phyloP scores from a whole-genome alignment of 2,329 filamentous ascomycete genomes.

The Clarireedia homoeocarpa region DNA sequence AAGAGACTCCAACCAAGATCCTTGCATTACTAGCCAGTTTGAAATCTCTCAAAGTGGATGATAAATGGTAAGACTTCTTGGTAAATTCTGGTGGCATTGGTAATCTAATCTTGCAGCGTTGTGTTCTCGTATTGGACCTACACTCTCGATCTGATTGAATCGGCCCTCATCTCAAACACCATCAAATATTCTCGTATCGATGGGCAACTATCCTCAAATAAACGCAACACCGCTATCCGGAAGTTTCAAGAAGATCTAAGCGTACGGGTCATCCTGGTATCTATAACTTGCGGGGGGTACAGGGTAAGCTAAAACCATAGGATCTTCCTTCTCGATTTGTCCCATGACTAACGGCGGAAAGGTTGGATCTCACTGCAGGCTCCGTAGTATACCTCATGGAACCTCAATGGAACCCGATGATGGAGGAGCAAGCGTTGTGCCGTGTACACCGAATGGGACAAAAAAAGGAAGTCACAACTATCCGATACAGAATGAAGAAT shows the following conservation, averaged over 20 bases:
- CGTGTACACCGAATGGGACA: slow-evolving; percentile 22
- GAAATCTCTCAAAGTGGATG: not conserved
- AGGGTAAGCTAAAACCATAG: not conserved
- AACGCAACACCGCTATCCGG: not conserved
- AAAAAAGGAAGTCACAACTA: slow-evolving; percentile 15
- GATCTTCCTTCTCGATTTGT: not conserved
- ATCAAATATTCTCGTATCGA: not conserved
- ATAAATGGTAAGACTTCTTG: not conserved
- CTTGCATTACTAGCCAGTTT: no score
- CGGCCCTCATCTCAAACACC: not conserved
- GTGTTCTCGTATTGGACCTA: not conserved
- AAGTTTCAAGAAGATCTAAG: not conserved
- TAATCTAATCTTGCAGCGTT: not conserved
- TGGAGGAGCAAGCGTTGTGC: slow-evolving; percentile 23
- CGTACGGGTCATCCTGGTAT: not conserved
- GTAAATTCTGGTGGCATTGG: not conserved
- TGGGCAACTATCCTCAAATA: not conserved
- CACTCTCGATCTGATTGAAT: not conserved
- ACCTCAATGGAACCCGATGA: slow-evolving; percentile 24
- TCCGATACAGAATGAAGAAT: slow-evolving; percentile 15
- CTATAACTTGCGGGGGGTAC: not conserved
- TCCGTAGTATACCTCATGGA: not conserved
- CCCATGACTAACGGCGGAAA: not conserved
- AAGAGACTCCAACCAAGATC: no score
- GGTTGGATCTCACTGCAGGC: not conserved